Evolutionary conservation across 768 basidiomycete genomes (phyloP).

Genomic region (Mycena amicta): DNA sequence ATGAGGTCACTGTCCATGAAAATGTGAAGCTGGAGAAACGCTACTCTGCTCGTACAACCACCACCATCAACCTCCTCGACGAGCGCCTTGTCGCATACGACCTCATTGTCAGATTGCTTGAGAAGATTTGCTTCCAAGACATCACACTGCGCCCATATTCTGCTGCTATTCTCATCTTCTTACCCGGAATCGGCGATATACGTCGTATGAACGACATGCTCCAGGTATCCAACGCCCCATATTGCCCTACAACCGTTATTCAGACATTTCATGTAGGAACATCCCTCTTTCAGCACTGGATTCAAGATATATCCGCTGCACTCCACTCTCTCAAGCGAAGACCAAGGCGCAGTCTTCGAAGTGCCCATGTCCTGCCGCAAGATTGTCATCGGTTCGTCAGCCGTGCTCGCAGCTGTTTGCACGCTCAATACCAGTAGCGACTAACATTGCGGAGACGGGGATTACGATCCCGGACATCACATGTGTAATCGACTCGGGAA

Average conservation of each 20-base stretch:
- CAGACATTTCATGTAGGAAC: slow-evolving; percentile 47
- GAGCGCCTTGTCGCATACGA: slow-evolving; percentile 91
- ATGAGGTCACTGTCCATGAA: slow-evolving; percentile 49
- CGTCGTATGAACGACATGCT: slow-evolving; percentile 84
- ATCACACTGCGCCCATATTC: slow-evolving; percentile 57
- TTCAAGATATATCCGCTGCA: slow-evolving; percentile 88
- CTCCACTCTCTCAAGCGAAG: slow-evolving; percentile 90
- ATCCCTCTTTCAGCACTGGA: slow-evolving; percentile 66
- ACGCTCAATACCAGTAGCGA: slow-evolving; percentile 49
- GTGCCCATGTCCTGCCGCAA: slow-evolving; percentile 83
- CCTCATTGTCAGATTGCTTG: slow-evolving; percentile 81
- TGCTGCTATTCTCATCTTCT: slow-evolving; percentile 84
- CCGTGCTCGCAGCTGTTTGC: slow-evolving; percentile 8
- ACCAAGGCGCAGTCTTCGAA: slow-evolving; percentile 90
- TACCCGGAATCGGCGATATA: slow-evolving; percentile 95
- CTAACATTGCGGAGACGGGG: slow-evolving; percentile 95
- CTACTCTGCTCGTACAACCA: slow-evolving; percentile 75
- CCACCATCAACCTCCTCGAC: slow-evolving; percentile 84
- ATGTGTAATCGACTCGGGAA: slow-evolving; percentile 93
- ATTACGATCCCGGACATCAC: slow-evolving; percentile 98
- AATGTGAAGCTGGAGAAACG: slow-evolving; percentile 68
- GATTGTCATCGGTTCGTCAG: slow-evolving; percentile 82
- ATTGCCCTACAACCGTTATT: background rate
- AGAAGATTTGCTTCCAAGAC: slow-evolving; percentile 79
- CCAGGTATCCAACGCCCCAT: background rate